Evolutionary conservation across 345 rosid species (phyloP).

Genomic region (Angophora floribunda): DNA sequence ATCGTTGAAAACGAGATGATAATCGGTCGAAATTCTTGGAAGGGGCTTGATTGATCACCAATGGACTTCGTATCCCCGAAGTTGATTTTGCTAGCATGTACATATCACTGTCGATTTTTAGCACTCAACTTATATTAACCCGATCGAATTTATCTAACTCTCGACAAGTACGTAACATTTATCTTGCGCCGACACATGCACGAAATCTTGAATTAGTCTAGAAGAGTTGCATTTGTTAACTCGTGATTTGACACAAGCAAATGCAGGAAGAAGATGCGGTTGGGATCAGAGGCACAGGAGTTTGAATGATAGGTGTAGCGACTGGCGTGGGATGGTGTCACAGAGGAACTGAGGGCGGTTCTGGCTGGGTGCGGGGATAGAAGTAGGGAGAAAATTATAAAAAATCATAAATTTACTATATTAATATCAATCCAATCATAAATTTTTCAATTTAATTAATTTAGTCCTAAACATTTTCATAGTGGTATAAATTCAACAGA

Average conservation of each 20-base stretch:
- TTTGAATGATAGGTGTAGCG: not conserved
- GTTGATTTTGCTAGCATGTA: not conserved
- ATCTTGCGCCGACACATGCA: not conserved
- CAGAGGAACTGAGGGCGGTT: not conserved
- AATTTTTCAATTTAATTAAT: too few species aligned
- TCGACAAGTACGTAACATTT: not conserved
- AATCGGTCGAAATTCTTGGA: rapidly evolving
- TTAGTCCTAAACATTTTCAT: too few species aligned
- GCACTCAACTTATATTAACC: not conserved
- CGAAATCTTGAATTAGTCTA: not conserved
- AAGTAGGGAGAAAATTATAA: too few species aligned
- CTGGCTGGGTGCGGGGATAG: not conserved
- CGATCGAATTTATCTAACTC: not conserved
- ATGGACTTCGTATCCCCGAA: not conserved
- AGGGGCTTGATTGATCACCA: not conserved
- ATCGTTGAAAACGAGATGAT: not conserved
- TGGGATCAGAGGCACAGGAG: not conserved
- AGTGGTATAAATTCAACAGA: too few species aligned
- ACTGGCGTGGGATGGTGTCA: not conserved
- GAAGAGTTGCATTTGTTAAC: not conserved
- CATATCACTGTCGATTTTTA: not conserved
- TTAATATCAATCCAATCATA: too few species aligned
- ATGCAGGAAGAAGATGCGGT: not conserved
- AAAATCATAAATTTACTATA: too few species aligned
- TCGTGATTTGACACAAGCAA: not conserved